A percentile compares a stretch with the other conserved stretches of the same genome.
These are phyloP conservation scores for Echria macrotheca DNA, from an alignment of 495 filamentous ascomycete species.

Conservation along the genomic window DNA sequence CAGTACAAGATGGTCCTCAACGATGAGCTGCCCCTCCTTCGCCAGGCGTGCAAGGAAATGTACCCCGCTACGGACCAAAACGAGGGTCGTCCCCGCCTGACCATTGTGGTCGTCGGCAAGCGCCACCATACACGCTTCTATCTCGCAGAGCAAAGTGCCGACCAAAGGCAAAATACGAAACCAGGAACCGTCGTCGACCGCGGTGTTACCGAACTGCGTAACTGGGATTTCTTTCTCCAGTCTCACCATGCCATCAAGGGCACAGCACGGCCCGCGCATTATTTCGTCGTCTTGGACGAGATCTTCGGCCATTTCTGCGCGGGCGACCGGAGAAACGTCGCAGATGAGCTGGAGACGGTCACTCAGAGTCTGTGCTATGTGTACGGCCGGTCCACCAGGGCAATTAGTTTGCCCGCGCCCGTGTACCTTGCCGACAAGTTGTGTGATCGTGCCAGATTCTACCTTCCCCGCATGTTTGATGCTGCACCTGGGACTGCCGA, in stretches of 20 bases:
- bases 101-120: neutral
- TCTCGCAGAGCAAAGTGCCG: neutral
- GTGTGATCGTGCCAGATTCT: neutral
- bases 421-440: neutral
- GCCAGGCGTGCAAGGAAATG: constrained; percentile 46
- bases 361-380: neutral
- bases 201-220: neutral
- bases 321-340: neutral
- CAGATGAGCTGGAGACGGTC: neutral
- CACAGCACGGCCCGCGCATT: neutral
- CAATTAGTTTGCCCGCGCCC: neutral
- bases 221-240: neutral
- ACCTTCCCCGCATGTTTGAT: neutral
- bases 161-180: neutral
- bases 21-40: constrained; percentile 26
- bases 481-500: neutral
- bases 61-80: constrained; percentile 43
- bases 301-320: neutral
- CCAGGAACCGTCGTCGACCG: neutral
- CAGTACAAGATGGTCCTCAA: constrained; percentile 29
- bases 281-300: neutral
- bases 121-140: neutral
- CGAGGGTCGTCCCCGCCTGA: neutral
- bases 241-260: neutral
- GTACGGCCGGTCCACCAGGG: neutral